Percentiles rank a stretch among this genome's conserved stretches.
Evolutionary conservation across 2,329 filamentous ascomycete species (phyloP).

Genomic region (Penicillium sp.): DNA sequence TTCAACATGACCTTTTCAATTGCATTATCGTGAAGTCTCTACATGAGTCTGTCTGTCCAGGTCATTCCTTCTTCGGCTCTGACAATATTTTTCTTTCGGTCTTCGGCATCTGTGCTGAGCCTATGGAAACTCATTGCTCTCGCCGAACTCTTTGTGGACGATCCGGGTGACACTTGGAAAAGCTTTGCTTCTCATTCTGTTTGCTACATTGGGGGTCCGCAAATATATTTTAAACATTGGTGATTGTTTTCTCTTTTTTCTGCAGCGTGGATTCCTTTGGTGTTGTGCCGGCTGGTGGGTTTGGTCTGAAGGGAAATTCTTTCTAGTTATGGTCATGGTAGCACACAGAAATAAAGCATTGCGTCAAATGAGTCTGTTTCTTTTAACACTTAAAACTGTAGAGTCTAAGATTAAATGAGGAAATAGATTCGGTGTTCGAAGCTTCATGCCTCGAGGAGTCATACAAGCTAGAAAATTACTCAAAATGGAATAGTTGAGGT

Average conservation of each 20-base stretch:
- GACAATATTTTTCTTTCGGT: background rate
- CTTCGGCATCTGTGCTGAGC: background rate
- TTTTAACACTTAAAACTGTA: too few species aligned
- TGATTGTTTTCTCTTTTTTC: background rate
- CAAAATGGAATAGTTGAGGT: too few species aligned
- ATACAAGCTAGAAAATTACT: too few species aligned
- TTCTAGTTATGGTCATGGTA: conserved; percentile 7
- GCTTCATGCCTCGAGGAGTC: too few species aligned
- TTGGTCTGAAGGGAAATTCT: background rate
- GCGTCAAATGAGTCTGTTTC: background rate
- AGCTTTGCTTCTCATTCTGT: background rate
- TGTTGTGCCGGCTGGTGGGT: background rate
- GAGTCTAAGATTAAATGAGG: too few species aligned
- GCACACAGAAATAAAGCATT: conserved; percentile 8
- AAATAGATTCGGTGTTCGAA: too few species aligned
- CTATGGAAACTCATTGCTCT: background rate
- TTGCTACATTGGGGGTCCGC: background rate
- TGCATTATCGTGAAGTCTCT: conserved; percentile 6
- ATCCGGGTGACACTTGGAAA: conserved; percentile 3
- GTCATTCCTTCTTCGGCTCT: conserved; percentile 4
- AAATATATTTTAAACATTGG: background rate
- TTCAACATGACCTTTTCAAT: conserved; percentile 5
- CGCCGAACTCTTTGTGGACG: conserved; percentile 11
- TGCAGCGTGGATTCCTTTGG: background rate
- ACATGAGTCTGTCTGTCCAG: conserved; percentile 6